Base-by-base conservation (phyloP, 768 basidiomycete species). In the Serendipita indica region DNA sequence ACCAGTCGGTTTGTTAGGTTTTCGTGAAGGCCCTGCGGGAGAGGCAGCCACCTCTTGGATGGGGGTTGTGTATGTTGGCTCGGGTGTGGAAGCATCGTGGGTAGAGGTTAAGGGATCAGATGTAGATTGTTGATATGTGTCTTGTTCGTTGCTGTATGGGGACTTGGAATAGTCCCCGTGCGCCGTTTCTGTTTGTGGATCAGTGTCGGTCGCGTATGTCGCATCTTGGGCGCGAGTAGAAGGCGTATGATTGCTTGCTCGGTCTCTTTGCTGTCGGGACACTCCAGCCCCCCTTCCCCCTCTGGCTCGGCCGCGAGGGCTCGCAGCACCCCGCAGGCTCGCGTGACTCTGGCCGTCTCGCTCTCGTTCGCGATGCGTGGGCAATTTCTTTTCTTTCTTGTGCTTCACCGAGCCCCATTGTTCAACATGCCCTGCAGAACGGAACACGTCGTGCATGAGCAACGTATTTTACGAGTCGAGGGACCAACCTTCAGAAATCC, bases 301-400 rank as follows among this genome's bases (percentile, higher is more conserved):
- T 56, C 80, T 80, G 62, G 80, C 76, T 43, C 78, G 72, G 60
- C 83, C 83, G 46, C 81, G 81, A 57, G 73, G 66, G 35, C 77
- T 72, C 16, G 62, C 60, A 60, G 79, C 75, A 28, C 79, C 72
- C 32, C 74, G 77, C 1, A 37, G 39, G 32, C 18, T 57, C 33
- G 52, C 33, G n/a, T 39, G 60, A 20, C 85, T 83, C 62, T 85
- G 74, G 34, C 72, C 77, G 60, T 81, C 84, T 58, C 83, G 77
- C 64, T 72, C 74, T 62, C 83, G 65, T 57, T 68, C 70, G 60
- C 79, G 54, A 12, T 76, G 64, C 28, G 72, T 61, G 0, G 63
- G 41, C n/a, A n/a, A n/a, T 71, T 87, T 89, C 76, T 89, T 89
- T 70, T 90, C 86, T 74, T 88, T 91, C 79, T 89, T 90, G 70